phyloP scores from a whole-genome alignment of 1,284 basidiomycete species.

The Naganishia cerealis region DNA sequence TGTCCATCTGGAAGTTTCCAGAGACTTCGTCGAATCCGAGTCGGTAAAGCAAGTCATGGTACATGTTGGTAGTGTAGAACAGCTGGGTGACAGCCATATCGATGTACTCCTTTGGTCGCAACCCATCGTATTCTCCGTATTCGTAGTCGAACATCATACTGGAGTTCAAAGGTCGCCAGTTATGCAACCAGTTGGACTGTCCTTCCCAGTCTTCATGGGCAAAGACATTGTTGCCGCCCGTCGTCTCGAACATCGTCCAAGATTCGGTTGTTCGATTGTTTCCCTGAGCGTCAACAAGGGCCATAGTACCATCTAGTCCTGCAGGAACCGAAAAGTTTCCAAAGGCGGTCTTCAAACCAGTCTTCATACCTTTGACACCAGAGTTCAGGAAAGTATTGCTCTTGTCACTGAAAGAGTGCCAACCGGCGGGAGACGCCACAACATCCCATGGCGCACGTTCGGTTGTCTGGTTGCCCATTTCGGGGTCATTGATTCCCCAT shows the following conservation, averaged over 20 bases:
- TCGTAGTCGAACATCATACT: slow-evolving; percentile 67
- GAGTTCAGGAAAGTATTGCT: slow-evolving; percentile 47
- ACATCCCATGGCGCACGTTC: slow-evolving; percentile 65
- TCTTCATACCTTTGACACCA: slow-evolving; percentile 50
- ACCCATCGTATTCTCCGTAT: slow-evolving; percentile 60
- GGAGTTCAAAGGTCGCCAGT: slow-evolving; percentile 72
- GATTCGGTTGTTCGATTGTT: slow-evolving; percentile 41
- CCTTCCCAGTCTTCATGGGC: slow-evolving; percentile 67
- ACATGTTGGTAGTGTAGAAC: slow-evolving; percentile 87
- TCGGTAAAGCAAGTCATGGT: slow-evolving; percentile 58
- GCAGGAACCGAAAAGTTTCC: slow-evolving; percentile 14
- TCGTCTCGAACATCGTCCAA: slow-evolving; percentile 69
- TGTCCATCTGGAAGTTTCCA: slow-evolving; percentile 97
- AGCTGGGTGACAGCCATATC: slow-evolving; percentile 82
- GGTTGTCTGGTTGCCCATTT: slow-evolving; percentile 47
- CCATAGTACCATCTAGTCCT: slow-evolving; percentile 17
- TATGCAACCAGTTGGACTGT: slow-evolving; percentile 68
- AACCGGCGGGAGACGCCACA: slow-evolving; percentile 79
- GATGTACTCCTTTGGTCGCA: slow-evolving; percentile 67
- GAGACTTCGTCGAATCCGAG: slow-evolving; percentile 87
- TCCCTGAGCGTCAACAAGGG: slow-evolving; percentile 28
- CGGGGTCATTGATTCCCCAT: slow-evolving; percentile 54
- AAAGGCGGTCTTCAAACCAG: slow-evolving; percentile 45
- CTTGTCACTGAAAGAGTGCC: slow-evolving; percentile 65
- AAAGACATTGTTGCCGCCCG: slow-evolving; percentile 82